Evolutionary conservation across 805 yeast genomes (phyloP), one percentile per base, ranked within the genome.

Genomic region (Zygotorulaspora chibaensis): DNA sequence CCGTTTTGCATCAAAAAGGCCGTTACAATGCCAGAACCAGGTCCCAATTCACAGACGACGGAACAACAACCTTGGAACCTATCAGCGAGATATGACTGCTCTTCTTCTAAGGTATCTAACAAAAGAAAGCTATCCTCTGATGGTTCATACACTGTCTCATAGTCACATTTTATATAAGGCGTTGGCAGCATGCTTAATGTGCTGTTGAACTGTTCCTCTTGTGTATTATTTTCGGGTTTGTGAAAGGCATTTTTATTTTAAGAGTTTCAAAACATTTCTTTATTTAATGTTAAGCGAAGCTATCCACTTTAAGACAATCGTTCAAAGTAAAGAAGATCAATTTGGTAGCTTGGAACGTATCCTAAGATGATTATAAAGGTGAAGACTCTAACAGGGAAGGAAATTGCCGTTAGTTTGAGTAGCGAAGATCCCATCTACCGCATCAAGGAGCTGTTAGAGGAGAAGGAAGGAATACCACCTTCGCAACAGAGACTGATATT

Each of bases 401-500:
- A 72, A 45, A 65, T 68, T 23, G 51, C 62, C 3, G 58, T 67
- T 7, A 66, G 63, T 36, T 58, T 69, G 13, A 63, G 62, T 10
- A 59, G 62, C 15, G 50, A 54, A 3, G 72, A 67, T 46, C 63
- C 63, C 52, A 75, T 87, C 47, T 76, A 80, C 50, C 79, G 84
- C 40, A 81, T 91, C 67, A 91, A 91, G 67, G 97, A 91, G 63
- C 78, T 84, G 62, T 80, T 91, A 71, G 98, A 93, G 65, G 96
- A 91, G 61, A 87, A 87, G 58, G 98, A 91, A 65, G 99, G 98
- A 1, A 91, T 91, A 45, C 96, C 98, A 2, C 97, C 98, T 9
- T 81, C 86, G 26, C 99, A 91, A 69, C 99, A 93, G 68, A 79
- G 96, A 55, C 79, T 91, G 54, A 83, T 91, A 58, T 88, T 78